phyloP scores from a whole-genome alignment of 768 basidiomycete genomes.

The Naganishia friedmannii region DNA sequence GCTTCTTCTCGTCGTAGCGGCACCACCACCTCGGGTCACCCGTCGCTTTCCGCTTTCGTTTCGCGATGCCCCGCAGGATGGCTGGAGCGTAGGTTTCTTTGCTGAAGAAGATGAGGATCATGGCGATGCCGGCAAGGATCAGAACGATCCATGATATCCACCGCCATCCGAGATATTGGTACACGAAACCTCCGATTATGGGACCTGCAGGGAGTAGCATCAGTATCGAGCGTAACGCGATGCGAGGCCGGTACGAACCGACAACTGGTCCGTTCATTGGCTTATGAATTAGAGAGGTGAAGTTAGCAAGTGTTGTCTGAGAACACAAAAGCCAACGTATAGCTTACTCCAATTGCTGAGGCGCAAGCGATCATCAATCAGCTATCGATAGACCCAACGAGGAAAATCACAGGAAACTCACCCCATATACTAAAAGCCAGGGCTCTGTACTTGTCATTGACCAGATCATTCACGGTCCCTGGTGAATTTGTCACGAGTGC shows the following conservation, averaged over 20 bases:
- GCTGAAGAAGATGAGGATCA: constrained; percentile 57
- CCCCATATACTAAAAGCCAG: constrained; percentile 55
- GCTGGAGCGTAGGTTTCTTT: constrained; percentile 69
- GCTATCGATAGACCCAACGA: too few species aligned
- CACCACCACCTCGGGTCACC: constrained; percentile 24
- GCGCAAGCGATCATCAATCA: constrained; percentile 30
- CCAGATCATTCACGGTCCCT: constrained; percentile 39
- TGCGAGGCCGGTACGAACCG: background rate
- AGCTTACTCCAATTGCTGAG: constrained; percentile 62
- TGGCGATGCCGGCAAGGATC: constrained; percentile 61
- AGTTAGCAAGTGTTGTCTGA: background rate
- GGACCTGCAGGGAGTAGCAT: constrained; percentile 64
- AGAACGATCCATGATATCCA: constrained; percentile 72
- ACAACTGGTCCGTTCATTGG: constrained; percentile 23
- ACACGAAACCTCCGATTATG: constrained; percentile 61
- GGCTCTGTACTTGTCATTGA: constrained; percentile 58
- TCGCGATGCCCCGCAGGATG: constrained; percentile 10
- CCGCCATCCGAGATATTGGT: constrained; percentile 59
- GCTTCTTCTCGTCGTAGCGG: constrained; percentile 21
- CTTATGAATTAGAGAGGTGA: background rate
- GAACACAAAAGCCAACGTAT: background rate
- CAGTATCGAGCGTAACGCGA: background rate
- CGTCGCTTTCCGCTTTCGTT: constrained; percentile 14
- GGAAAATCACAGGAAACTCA: background rate
- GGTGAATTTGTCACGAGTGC: constrained; percentile 36